phyloP scores from a whole-genome alignment of 2,329 filamentous ascomycete species.

The Dactylellina drechsleri region DNA sequence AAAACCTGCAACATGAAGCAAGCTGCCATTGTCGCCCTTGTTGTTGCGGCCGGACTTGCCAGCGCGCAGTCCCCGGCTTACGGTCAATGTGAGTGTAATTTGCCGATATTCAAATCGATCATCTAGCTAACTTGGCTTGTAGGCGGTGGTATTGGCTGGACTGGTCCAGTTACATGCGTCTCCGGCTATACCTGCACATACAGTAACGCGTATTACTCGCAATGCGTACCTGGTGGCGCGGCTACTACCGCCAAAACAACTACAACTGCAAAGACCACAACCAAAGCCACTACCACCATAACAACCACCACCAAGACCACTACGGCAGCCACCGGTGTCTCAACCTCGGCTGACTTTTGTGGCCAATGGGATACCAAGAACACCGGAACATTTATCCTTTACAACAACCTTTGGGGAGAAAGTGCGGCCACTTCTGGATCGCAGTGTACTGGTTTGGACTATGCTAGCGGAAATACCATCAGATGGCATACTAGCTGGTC shows the following conservation, averaged over 20 bases:
- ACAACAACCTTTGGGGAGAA: conserved; percentile 63
- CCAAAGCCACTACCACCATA: conserved; percentile 22
- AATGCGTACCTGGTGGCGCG: conserved; percentile 61
- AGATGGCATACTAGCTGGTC: conserved; percentile 64
- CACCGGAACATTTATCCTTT: conserved; percentile 44
- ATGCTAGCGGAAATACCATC: conserved; percentile 61
- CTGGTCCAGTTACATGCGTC: conserved; percentile 62
- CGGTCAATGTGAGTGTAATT: conserved; percentile 61
- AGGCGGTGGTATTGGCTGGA: conserved; percentile 58
- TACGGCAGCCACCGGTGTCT: conserved; percentile 17
- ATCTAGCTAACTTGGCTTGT: background rate
- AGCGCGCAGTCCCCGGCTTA: conserved; percentile 61
- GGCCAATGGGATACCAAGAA: conserved; percentile 47
- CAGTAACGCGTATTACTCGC: conserved; percentile 63
- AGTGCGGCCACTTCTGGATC: conserved; percentile 62
- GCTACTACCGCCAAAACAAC: conserved; percentile 20
- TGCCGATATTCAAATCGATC: background rate
- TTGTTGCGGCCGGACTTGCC: conserved; percentile 59
- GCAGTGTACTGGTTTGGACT: conserved; percentile 64
- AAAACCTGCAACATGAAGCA: conserved; percentile 30
- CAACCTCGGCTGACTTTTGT: conserved; percentile 40
- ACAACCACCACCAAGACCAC: conserved; percentile 22
- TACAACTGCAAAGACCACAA: conserved; percentile 17
- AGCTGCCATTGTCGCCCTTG: conserved; percentile 11
- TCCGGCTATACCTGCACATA: conserved; percentile 62